A percentile compares a stretch with the other conserved stretches of the same genome.
Conservation (phyloP, 176 grass and related monocot species). For the Secale cereale region DNA sequence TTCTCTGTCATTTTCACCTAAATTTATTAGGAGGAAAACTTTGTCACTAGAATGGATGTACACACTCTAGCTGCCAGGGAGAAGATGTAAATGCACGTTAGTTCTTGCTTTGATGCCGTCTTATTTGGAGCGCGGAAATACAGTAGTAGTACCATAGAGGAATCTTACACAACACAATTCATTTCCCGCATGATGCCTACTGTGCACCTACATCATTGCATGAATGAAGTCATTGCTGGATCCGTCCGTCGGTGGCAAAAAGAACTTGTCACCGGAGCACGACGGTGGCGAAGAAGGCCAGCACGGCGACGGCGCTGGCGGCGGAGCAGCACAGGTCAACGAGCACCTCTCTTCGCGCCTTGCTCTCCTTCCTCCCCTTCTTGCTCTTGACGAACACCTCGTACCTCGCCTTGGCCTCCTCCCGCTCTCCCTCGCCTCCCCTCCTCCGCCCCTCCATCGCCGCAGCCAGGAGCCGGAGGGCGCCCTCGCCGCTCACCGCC, state of each 20-base stretch:
- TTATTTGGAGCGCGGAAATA: neutral
- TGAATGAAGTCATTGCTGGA: neutral
- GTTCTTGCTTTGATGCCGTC: neutral
- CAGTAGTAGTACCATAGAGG: neutral
- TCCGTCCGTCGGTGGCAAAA: neutral
- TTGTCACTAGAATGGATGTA: neutral
- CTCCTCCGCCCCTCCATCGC: slow-evolving; percentile 42
- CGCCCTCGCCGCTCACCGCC: slow-evolving; percentile 39
- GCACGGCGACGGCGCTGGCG: slow-evolving; percentile 49
- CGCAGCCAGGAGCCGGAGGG: slow-evolving; percentile 32
- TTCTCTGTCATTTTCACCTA: neutral
- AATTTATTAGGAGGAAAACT: neutral
- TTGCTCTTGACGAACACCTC: slow-evolving; percentile 36
- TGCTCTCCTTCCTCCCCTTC: slow-evolving; percentile 43
- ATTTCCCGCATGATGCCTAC: neutral
- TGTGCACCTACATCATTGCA: neutral
- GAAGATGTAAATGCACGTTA: neutral
- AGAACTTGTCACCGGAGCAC: slow-evolving; percentile 30
- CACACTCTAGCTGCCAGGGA: neutral
- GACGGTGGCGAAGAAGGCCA: slow-evolving; percentile 36
- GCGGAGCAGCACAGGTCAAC: slow-evolving; percentile 57
- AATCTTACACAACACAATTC: neutral
- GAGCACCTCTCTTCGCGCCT: slow-evolving; percentile 43
- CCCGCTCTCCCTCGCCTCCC: slow-evolving; percentile 2
- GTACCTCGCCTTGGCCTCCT: slow-evolving; percentile 35